Percentiles rank a stretch among this genome's conserved stretches.
phyloP scores from a whole-genome alignment of 768 basidiomycete genomes.

The Lyophyllum semitale region DNA sequence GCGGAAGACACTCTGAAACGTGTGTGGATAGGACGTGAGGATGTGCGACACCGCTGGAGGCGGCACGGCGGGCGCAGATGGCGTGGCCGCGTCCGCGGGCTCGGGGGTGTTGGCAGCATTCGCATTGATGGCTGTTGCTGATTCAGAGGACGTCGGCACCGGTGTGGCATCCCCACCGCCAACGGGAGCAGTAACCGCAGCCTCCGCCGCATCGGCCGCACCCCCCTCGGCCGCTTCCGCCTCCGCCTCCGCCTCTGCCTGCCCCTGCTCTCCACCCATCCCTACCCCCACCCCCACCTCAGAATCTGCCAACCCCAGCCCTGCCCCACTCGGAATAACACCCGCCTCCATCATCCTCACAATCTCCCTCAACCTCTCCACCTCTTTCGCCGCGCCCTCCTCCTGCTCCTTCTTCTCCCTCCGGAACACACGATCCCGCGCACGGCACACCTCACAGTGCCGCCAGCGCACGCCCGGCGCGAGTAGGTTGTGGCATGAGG shows the following conservation, averaged over 20 bases:
- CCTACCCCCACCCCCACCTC: background rate
- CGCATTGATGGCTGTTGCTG: background rate
- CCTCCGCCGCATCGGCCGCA: too few species aligned
- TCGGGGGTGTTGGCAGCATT: too few species aligned
- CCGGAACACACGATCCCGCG: slow-evolving; percentile 30
- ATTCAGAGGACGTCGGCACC: background rate
- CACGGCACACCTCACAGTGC: slow-evolving; percentile 49
- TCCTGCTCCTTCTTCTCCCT: slow-evolving; percentile 17
- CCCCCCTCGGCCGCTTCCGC: too few species aligned
- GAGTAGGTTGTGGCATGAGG: slow-evolving; percentile 46
- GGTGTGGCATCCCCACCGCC: too few species aligned
- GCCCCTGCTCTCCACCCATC: background rate
- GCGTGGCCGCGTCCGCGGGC: background rate
- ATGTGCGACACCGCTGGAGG: background rate
- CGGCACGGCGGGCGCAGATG: background rate
- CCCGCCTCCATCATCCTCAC: slow-evolving; percentile 2
- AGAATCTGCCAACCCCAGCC: background rate
- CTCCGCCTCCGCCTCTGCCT: background rate
- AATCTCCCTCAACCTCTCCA: slow-evolving; percentile 10
- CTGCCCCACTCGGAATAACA: background rate
- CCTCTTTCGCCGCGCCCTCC: background rate
- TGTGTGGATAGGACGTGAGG: background rate
- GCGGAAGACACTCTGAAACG: slow-evolving; percentile 13
- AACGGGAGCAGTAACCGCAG: too few species aligned
- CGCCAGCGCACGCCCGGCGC: slow-evolving; percentile 45